phyloP scores from a whole-genome alignment of 495 filamentous ascomycete species.

The Podospora appendiculata region DNA sequence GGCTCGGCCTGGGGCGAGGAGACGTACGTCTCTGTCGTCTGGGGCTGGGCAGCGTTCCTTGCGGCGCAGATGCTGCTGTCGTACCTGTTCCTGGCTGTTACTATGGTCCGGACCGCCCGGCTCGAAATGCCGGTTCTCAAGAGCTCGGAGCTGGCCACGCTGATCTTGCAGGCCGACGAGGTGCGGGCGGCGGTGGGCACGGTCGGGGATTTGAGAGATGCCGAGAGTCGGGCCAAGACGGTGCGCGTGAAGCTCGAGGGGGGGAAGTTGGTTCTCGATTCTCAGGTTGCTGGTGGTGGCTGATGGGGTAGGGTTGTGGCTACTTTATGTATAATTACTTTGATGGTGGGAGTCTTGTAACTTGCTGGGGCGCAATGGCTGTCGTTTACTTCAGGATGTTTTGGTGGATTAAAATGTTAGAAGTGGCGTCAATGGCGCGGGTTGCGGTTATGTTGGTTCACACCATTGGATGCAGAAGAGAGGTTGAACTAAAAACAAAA shows the following conservation, averaged over 20 bases:
- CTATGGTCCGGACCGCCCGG: not conserved
- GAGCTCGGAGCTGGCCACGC: constrained; percentile 3
- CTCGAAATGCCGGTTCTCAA: constrained; percentile 2
- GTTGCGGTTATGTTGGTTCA: too few species aligned
- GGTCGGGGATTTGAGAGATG: not conserved
- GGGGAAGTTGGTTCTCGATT: not conserved
- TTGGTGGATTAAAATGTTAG: too few species aligned
- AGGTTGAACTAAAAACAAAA: too few species aligned
- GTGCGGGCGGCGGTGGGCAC: not conserved
- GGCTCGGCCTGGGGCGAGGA: not conserved
- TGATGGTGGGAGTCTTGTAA: too few species aligned
- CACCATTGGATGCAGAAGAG: too few species aligned
- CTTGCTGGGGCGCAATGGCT: too few species aligned
- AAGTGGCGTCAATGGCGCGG: too few species aligned
- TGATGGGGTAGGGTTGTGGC: too few species aligned
- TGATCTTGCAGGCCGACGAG: not conserved
- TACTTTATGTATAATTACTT: too few species aligned
- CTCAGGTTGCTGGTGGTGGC: too few species aligned
- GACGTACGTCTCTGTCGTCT: constrained; percentile 2
- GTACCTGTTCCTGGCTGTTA: constrained; percentile 1
- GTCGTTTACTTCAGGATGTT: too few species aligned
- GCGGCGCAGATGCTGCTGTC: constrained; percentile 3
- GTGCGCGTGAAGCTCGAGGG: not conserved
- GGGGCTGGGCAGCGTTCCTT: constrained; percentile 3
- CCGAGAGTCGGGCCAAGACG: not conserved